Evolutionary conservation across 2,329 filamentous ascomycete genomes (phyloP).

Genomic region (Talaromyces piceae): DNA sequence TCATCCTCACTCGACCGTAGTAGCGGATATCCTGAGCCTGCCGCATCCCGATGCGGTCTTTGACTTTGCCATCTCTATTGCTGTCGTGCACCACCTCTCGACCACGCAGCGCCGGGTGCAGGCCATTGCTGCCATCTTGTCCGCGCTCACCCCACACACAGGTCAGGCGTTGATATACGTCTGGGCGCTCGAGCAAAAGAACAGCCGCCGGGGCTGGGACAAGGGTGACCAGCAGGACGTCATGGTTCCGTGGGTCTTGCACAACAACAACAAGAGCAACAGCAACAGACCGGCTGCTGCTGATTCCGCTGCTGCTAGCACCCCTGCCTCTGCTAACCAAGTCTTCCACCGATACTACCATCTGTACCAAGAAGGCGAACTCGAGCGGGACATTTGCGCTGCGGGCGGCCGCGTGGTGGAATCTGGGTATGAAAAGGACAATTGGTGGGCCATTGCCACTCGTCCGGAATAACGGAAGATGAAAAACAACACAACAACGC

Average conservation of each 20-base stretch:
- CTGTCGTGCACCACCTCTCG: conserved; percentile 88
- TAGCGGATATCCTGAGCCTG: conserved; percentile 76
- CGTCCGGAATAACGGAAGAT: conserved; percentile 13
- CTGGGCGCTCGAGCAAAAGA: conserved; percentile 90
- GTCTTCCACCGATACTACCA: conserved; percentile 92
- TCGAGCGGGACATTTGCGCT: conserved; percentile 67
- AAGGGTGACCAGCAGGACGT: conserved; percentile 78
- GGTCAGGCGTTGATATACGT: conserved; percentile 78
- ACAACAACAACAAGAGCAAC: too few species aligned
- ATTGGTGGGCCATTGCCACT: conserved; percentile 83
- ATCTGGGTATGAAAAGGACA: conserved; percentile 90
- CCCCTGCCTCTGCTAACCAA: conserved; percentile 3
- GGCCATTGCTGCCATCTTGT: conserved; percentile 64
- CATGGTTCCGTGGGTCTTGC: conserved; percentile 90
- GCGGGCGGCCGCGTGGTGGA: conserved; percentile 71
- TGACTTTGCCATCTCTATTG: conserved; percentile 91
- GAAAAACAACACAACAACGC: conserved; percentile 14
- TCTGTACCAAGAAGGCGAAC: conserved; percentile 76
- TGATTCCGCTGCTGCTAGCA: conserved; percentile 19
- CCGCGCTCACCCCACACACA: conserved; percentile 45
- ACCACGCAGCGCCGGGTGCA: conserved; percentile 64
- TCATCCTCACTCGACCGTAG: conserved; percentile 58
- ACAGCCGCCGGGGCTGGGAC: conserved; percentile 82
- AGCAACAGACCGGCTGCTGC: conserved; percentile 20
- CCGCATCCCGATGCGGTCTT: conserved; percentile 61